Evolutionary conservation across 169 alveolate genomes (phyloP).

Genomic region (Toxoplasma gondii): DNA sequence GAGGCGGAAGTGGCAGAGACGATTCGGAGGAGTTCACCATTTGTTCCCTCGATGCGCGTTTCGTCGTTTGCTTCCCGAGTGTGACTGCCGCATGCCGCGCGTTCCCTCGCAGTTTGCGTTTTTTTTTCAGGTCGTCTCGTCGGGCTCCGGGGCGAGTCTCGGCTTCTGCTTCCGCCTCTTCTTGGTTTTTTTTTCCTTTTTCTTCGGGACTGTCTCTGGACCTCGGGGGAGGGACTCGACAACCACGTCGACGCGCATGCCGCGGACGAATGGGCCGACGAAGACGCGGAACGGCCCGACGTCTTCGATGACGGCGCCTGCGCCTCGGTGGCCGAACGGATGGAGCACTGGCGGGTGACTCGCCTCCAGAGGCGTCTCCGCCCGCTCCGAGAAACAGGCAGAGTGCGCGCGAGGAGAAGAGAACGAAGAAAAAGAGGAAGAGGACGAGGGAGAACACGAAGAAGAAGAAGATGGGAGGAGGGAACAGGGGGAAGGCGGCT

Average conservation of each 20-base stretch:
- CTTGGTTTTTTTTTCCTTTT: too few species aligned
- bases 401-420: background rate
- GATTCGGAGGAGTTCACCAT: background rate
- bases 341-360: background rate
- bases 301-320: background rate
- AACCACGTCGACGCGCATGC: slow-evolving; percentile 19
- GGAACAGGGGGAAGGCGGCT: background rate
- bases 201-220: too few species aligned
- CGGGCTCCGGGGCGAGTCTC: background rate
- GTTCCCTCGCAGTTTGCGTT: background rate
- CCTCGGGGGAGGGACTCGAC: background rate
- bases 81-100: too few species aligned
- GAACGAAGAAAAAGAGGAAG: background rate
- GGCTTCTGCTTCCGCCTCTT: too few species aligned
- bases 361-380: background rate
- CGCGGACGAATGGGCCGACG: background rate
- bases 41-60: background rate
- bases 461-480: too few species aligned
- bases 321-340: slow-evolving; percentile 28
- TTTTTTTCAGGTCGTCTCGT: background rate
- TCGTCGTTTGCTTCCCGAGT: background rate
- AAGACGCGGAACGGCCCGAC: background rate
- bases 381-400: background rate
- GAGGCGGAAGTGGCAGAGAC: too few species aligned
- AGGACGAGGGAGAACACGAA: background rate